These are phyloP conservation scores for Abelmoschus esculentus DNA, from an alignment of 345 rosid genomes.

Conservation along the genomic window DNA sequence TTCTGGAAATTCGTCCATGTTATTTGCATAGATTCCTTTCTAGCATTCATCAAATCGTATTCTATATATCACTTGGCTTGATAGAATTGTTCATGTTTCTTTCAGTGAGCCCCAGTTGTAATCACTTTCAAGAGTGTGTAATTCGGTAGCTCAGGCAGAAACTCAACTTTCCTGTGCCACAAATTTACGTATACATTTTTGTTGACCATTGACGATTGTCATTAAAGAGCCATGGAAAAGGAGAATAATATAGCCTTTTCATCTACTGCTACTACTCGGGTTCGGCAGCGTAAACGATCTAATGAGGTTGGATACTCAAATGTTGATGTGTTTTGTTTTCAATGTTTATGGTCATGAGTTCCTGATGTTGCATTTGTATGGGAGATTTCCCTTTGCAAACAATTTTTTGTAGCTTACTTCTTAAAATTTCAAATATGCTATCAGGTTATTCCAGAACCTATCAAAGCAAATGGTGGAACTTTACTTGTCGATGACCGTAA, in stretches of 20 bases:
- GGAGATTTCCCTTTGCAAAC: neutral
- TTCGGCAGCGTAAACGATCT: constrained; percentile 64
- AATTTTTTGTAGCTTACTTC: neutral
- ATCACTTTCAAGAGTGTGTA: neutral
- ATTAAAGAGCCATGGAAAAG: constrained; percentile 46
- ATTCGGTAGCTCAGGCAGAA: constrained; percentile 14
- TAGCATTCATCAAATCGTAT: neutral
- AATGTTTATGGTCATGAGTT: neutral
- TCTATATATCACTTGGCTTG: neutral
- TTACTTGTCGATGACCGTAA: constrained; percentile 66
- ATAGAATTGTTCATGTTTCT: neutral
- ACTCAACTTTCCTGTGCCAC: neutral
- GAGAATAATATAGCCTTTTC: constrained; percentile 36
- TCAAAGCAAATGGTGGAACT: constrained; percentile 47
- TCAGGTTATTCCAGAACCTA: constrained; percentile 53
- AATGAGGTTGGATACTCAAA: constrained; percentile 45
- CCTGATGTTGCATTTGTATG: neutral
- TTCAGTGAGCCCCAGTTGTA: neutral
- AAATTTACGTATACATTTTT: constrained; percentile 6
- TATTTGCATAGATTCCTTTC: neutral
- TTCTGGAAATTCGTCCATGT: neutral
- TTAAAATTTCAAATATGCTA: neutral
- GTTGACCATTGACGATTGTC: neutral
- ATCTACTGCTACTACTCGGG: constrained; percentile 39
- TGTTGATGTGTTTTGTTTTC: neutral